Evolutionary conservation across 2,329 filamentous ascomycete genomes (phyloP).

Genomic region (Scytalidium sp.): DNA sequence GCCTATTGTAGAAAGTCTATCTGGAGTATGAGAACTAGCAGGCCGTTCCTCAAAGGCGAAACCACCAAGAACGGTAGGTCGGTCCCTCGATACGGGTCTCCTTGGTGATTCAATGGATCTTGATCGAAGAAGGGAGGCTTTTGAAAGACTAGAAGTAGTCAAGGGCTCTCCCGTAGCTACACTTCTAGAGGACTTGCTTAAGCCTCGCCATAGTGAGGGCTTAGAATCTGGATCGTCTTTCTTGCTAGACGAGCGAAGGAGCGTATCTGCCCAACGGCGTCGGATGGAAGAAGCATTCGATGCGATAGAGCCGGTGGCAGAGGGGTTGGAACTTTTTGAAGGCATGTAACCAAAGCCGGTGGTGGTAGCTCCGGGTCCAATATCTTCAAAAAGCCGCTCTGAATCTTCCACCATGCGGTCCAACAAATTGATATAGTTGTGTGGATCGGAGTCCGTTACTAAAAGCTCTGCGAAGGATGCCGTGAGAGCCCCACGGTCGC

Average conservation of each 20-base stretch:
- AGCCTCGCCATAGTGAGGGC: conserved; percentile 77
- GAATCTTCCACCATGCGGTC: conserved; percentile 89
- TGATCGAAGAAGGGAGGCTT: conserved; percentile 64
- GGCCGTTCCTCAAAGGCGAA: conserved; percentile 62
- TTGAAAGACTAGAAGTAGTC: conserved; percentile 58
- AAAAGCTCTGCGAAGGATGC: conserved; percentile 86
- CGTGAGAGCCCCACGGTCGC: conserved; percentile 83
- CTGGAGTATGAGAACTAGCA: conserved; percentile 46
- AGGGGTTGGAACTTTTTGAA: conserved; percentile 19
- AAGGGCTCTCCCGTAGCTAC: conserved; percentile 53
- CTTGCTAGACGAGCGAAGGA: conserved; percentile 78
- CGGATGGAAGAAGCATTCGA: conserved; percentile 86
- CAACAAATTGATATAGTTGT: conserved; percentile 82
- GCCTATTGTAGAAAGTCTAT: conserved; percentile 26
- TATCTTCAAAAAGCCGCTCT: conserved; percentile 79
- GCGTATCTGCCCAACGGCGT: conserved; percentile 75
- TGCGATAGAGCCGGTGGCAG: conserved; percentile 64
- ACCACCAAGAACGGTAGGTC: conserved; percentile 54
- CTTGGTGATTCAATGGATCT: conserved; percentile 71
- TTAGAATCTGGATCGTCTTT: conserved; percentile 65
- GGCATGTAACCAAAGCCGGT: conserved; percentile 13
- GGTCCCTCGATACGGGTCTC: conserved; percentile 55
- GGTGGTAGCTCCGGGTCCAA: conserved; percentile 27
- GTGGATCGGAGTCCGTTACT: conserved; percentile 71
- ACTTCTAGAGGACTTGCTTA: conserved; percentile 75